Conservation (phyloP, 1,139 yeast genomes). For the Nematodospora anomalae region DNA sequence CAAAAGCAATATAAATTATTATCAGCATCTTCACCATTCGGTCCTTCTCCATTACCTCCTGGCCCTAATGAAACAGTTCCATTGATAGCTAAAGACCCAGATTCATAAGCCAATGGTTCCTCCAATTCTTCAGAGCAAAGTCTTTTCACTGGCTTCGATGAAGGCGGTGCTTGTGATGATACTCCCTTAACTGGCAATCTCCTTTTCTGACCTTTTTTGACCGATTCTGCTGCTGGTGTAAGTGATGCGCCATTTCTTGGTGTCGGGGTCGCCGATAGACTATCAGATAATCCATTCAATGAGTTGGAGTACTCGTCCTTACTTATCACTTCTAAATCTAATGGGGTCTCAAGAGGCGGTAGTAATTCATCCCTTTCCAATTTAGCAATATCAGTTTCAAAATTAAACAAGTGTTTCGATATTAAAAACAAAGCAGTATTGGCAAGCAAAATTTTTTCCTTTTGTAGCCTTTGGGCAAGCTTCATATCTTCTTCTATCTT, state of each 20-base stretch:
- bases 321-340: constrained; percentile 18
- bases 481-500: constrained; percentile 73
- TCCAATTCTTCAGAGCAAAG: constrained; percentile 26
- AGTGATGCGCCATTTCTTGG: constrained; percentile 27
- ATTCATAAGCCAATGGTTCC: constrained; percentile 13
- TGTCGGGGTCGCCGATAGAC: constrained; percentile 32
- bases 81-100: constrained; percentile 17
- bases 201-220: constrained; percentile 30
- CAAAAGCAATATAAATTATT: constrained; percentile 75
- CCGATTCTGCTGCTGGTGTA: constrained; percentile 22
- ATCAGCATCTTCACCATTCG: constrained; percentile 58
- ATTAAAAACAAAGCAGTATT: constrained; percentile 80
- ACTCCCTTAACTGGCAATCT: constrained; percentile 19
- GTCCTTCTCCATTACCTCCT: constrained; percentile 13
- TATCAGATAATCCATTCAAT: constrained; percentile 23
- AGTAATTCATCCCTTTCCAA: constrained; percentile 79
- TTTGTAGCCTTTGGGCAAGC: constrained; percentile 60
- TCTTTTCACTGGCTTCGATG: constrained; percentile 28
- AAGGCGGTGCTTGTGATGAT: constrained; percentile 4
- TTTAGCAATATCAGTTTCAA: constrained; percentile 74
- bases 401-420: constrained; percentile 67
- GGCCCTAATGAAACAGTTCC: constrained; percentile 16
- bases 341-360: constrained; percentile 49
- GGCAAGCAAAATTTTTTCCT: constrained; percentile 75
- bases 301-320: constrained; percentile 16